phyloP scores from a whole-genome alignment of 305 asterid species.

The Stenogyne calaminthoides region DNA sequence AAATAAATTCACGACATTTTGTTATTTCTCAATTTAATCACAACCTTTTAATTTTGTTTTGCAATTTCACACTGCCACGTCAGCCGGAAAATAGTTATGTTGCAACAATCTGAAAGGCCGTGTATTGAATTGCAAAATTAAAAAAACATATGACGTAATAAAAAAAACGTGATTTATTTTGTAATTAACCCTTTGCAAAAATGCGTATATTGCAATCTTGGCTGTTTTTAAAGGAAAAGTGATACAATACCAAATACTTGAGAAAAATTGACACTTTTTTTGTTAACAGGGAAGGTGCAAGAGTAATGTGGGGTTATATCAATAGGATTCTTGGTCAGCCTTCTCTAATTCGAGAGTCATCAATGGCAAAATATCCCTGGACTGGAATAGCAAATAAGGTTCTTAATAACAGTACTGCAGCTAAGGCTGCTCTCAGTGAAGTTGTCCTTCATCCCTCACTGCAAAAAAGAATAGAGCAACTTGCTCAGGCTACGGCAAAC shows the following conservation, averaged over 20 bases:
- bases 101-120: too few relatives aligned
- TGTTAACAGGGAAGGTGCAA: constrained; percentile 88
- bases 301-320: constrained; percentile 92
- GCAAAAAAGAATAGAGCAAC: constrained; percentile 87
- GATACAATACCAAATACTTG: constrained; percentile 10
- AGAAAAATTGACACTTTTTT: not conserved
- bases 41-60: too few relatives aligned
- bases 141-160: too few relatives aligned
- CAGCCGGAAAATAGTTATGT: too few relatives aligned
- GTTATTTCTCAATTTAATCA: too few relatives aligned
- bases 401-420: constrained; percentile 44
- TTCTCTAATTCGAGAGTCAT: constrained; percentile 96
- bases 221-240: not conserved
- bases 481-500: constrained; percentile 95
- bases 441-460: constrained; percentile 85
- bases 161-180: not conserved
- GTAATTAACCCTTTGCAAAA: not conserved
- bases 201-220: constrained; percentile 6
- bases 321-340: constrained; percentile 98
- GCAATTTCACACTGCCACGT: too few relatives aligned
- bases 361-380: constrained; percentile 92
- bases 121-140: too few relatives aligned
- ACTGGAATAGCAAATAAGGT: constrained; percentile 67
- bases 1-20: too few relatives aligned
- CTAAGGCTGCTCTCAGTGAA: constrained; percentile 66